Evolutionary conservation across 257 asterid species (phyloP), one percentile per base, ranked within the genome.

Genomic region (Lantana camara): DNA sequence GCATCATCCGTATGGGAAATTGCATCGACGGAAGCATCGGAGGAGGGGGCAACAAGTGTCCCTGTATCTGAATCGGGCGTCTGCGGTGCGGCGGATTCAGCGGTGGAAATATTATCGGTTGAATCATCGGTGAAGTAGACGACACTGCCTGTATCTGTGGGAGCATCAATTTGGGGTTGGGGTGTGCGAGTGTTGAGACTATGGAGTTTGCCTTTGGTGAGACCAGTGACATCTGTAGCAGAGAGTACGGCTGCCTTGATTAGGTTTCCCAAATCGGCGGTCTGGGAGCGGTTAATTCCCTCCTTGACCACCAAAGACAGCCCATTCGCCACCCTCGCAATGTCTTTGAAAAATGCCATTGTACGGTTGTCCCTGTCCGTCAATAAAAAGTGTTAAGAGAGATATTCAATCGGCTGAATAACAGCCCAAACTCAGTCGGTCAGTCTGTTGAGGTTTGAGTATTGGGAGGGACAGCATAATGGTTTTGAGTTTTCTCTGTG

Each of bases 291-390:
- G 69, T 57, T 64, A 51, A 70, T 41, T 47, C 77, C 72, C 77
- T 89, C 97, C 76, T 76, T 83, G 8, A 88, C 96, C 73, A 92
- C 98, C 79, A 89, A 55, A 63, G 86, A 82, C 41, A 87, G 32
- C 13, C 98, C 98, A 57, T 87, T 73, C 68, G 58, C 87, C 58
- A 92, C 72, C 68, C 86, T 80, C 38, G 68, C 76, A 13, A 83
- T 19, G 53, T 87, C 97, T 79, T 85, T 85, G 73, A 73, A 60
- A 55, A 78, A 75, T 29, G 67, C 73, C 95, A 88, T 87, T 45
- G 51, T 24, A 5, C n/a, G n/a, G n/a, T n/a, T n/a, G n/a, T n/a
- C n/a, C n/a, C n/a, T n/a, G n/a, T n/a, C n/a, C n/a, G n/a, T n/a
- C n/a, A n/a, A n/a, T n/a, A n/a, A n/a, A n/a, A n/a, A n/a, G n/a